Evolutionary conservation across 2,329 filamentous ascomycete species (phyloP).

Genomic region (Xenoacremonium recifei): DNA sequence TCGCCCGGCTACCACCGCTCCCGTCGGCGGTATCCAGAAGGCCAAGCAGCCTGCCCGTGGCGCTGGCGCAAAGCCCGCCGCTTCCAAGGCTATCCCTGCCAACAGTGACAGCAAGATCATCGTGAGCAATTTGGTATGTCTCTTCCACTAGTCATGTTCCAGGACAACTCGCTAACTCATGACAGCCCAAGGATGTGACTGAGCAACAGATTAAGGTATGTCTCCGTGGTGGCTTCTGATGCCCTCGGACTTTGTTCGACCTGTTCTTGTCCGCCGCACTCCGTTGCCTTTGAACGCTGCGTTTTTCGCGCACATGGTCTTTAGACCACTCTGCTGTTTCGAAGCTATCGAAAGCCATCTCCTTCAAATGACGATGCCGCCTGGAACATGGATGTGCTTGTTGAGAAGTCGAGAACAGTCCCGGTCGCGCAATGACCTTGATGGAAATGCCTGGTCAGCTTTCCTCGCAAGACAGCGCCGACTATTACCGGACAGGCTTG

Average conservation of each 20-base stretch:
- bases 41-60: conserved; percentile 61
- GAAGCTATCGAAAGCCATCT: conserved; percentile 30
- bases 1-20: conserved; percentile 59
- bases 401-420: conserved; percentile 61
- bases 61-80: conserved; percentile 57
- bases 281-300: conserved; percentile 30
- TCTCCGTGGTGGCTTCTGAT: conserved; percentile 76
- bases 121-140: conserved; percentile 93
- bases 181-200: conserved; percentile 89
- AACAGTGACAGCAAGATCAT: conserved; percentile 90
- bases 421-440: conserved; percentile 47
- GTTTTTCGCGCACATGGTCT: conserved; percentile 18
- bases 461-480: conserved; percentile 25
- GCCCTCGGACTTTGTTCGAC: conserved; percentile 71
- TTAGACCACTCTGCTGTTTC: conserved; percentile 15
- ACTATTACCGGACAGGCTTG: conserved; percentile 23
- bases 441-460: conserved; percentile 54
- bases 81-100: conserved; percentile 60
- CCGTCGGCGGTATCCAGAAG: conserved; percentile 86
- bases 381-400: conserved; percentile 31
- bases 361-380: conserved; percentile 28
- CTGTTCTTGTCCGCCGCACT: conserved; percentile 41
- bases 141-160: background rate
- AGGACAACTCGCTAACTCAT: conserved; percentile 42
- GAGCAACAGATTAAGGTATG: conserved; percentile 99